Evolutionary conservation across 2,329 filamentous ascomycete genomes (phyloP), one percentile per base, ranked within the genome.

Genomic region (Hawksworthiomyces lignivorus): DNA sequence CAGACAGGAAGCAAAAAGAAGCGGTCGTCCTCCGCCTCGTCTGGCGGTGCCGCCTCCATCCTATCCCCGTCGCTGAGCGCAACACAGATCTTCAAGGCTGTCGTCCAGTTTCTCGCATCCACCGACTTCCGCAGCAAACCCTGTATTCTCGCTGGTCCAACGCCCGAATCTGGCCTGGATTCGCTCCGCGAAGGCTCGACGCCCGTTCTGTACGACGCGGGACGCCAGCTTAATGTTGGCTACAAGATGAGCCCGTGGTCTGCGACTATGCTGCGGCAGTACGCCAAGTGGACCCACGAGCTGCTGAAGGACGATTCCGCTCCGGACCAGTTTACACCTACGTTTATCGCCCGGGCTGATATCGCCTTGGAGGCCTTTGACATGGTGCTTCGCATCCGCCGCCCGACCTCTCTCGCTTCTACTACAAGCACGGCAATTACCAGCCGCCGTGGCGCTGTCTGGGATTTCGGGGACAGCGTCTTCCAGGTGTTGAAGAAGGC

Each of bases 21-120:
- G 29, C 37, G 37, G 40, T 32, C 21, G 24, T 28, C 37, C 2
- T 37, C 43, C 8, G 84, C 84, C 2, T 37, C 39, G 6, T 31
- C 39, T 14, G n/a, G 33, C 2, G 14, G 41, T 1, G 75, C 80
- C 49, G 73, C 83, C 17, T 34, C 48, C 2, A 65, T 86, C 6
- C 70, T 97, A 14, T 87, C 88, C 6, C 71, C 77, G 5, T 86
- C 86, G 7, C 84, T 95, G 54, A 95, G 84, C 65, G 84, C 84
- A 61, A 92, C 90, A 19, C 90, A 97, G 61, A 72, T 97, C 33
- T 96, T 98, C 73, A 97, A 96, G 62, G 89, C 87, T 3, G 80
- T 82, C 1, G 67, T 98, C n/a, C 90, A 96, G 57, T 92, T 90
- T 51, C 67, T 98, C 15, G 80, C 84, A 2, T 74, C 77, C 2